These are phyloP conservation scores for Nothophaeocryptopus gaeumannii DNA, from an alignment of 2,329 filamentous ascomycete genomes.

Conservation along the genomic window DNA sequence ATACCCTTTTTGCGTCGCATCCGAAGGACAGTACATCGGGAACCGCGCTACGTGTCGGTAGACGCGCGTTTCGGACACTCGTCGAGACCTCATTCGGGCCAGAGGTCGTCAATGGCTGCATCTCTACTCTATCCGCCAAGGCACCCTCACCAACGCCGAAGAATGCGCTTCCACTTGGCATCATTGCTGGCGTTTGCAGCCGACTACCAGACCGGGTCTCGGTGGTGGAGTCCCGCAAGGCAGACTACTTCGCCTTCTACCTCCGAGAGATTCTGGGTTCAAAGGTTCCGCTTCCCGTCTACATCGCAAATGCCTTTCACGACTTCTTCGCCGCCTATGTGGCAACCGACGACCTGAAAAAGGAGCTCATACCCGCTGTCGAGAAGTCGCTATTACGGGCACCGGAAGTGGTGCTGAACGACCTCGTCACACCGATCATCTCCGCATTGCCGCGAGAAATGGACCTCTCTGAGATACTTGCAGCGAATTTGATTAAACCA, in stretches of 20 bases:
- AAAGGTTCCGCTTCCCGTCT: constrained; percentile 64
- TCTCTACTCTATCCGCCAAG: constrained; percentile 69
- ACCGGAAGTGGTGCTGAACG: constrained; percentile 82
- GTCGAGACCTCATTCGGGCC: constrained; percentile 61
- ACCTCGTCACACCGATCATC: constrained; percentile 72
- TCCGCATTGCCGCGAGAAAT: constrained; percentile 64
- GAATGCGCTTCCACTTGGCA: constrained; percentile 75
- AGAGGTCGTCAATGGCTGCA: constrained; percentile 60
- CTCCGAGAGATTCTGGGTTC: constrained; percentile 81
- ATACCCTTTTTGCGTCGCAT: constrained; percentile 69
- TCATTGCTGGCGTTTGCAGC: constrained; percentile 81
- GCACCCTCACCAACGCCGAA: constrained; percentile 60
- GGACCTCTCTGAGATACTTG: constrained; percentile 74
- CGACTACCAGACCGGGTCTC: constrained; percentile 64
- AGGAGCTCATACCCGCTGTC: constrained; percentile 72
- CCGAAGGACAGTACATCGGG: constrained; percentile 64
- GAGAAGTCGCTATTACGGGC: constrained; percentile 87
- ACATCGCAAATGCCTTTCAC: constrained; percentile 68
- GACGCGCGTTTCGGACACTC: constrained; percentile 74
- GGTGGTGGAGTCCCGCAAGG: constrained; percentile 63
- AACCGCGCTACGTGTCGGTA: constrained; percentile 73
- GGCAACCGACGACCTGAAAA: constrained; percentile 69
- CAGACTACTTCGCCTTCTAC: constrained; percentile 77
- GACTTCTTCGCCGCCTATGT: constrained; percentile 83
- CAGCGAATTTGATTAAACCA: constrained; percentile 74